phyloP scores from a whole-genome alignment of 129 eudicot species.

The Chrysanthemum lavandulifolium region DNA sequence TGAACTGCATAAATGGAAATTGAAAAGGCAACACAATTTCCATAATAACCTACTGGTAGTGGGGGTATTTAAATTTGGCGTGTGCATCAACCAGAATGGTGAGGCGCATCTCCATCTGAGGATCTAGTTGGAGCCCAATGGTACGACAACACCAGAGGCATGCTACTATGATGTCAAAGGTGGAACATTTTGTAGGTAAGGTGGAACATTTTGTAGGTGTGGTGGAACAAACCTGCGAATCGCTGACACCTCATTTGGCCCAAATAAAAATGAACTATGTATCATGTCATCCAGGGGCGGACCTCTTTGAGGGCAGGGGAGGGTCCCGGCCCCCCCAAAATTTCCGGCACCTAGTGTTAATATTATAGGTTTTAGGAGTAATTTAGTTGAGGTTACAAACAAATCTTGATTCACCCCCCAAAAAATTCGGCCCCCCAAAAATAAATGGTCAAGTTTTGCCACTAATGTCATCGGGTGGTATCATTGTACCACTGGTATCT shows the following conservation, averaged over 20 bases:
- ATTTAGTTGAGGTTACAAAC: too few relatives aligned
- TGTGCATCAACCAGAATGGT: slow-evolving; percentile 25
- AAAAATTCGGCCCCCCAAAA: too few relatives aligned
- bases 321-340: too few relatives aligned
- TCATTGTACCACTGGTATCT: slow-evolving; percentile 31
- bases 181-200: slow-evolving; percentile 25
- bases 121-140: slow-evolving; percentile 27
- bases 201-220: not conserved
- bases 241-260: slow-evolving; percentile 43
- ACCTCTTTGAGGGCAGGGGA: too few relatives aligned
- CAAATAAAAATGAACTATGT: slow-evolving; percentile 63
- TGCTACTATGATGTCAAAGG: slow-evolving; percentile 41
- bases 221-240: slow-evolving; percentile 43
- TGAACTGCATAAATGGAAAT: slow-evolving; percentile 26
- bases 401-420: too few relatives aligned
- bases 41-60: slow-evolving; percentile 42
- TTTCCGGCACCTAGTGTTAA: too few relatives aligned
- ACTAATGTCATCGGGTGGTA: slow-evolving; percentile 34
- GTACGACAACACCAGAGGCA: slow-evolving; percentile 45
- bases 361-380: too few relatives aligned
- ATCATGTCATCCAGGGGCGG: slow-evolving; percentile 15
- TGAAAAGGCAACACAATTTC: slow-evolving; percentile 27
- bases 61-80: not conserved
- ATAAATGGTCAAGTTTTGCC: too few relatives aligned
- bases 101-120: slow-evolving; percentile 32